Evolutionary conservation across 306 rosid species (phyloP), one percentile per base, ranked within the genome.

Genomic region (Castanea mollissima): DNA sequence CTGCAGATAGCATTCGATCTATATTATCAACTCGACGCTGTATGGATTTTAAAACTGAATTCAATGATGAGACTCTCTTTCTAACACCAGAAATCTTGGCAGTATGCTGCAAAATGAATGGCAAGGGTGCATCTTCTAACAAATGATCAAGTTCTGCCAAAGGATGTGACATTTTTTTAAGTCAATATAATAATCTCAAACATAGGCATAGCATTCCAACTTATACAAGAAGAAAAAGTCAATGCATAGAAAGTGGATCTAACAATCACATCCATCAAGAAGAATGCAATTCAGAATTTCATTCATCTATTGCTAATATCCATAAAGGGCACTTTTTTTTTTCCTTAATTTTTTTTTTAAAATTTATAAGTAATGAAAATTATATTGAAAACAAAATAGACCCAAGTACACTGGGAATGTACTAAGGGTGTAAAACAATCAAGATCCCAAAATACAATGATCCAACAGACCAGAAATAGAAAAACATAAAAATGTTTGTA

Each of bases 61-160:
- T 90, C 76, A 92, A 73, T 7, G 97, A 87, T 55, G 82, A 88
- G 74, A 92, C 95, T 84, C 97, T 90, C 88, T 81, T 90, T 77
- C 92, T 83, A 31, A 92, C 92, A 75, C 78, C 77, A 21, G 92
- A 86, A 35, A 92, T 85, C 88, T 89, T 92, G 73, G 95, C 85
- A 62, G 94, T 91, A 74, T 92, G 89, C 85, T 92, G 93, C 93
- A 87, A 76, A 55, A 88, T 87, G 82, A 92, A 92, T 38, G 91
- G 93, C 78, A 85, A 62, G 23, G 92, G 97, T 32, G 97, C 97
- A 81, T 89, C 97, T 75, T 92, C 97, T 9, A 92, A 86, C 77
- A 92, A 76, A 82, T 88, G 89, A 85, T 90, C 97, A 44, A 92
- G 96, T 82, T 90, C 97, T 92, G 93, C 63, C 78, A 73, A 79